These are phyloP conservation scores for Kuraishia piskuri DNA, from an alignment of 805 yeast species.

Conservation along the genomic window DNA sequence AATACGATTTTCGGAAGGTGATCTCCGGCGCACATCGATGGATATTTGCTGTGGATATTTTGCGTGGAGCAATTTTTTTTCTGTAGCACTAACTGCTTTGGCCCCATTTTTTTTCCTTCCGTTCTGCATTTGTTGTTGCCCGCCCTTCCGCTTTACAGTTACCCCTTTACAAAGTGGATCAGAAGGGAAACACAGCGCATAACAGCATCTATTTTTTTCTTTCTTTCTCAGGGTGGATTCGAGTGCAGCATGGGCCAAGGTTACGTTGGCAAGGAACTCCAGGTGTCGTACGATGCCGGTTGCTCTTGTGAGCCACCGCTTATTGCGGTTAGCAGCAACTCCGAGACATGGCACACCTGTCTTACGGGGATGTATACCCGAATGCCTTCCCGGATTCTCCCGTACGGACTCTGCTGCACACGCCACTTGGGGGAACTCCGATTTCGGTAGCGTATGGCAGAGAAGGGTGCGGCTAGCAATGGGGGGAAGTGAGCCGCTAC, in stretches of 20 bases:
- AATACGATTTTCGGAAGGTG: too few species aligned
- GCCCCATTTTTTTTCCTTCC: too few species aligned
- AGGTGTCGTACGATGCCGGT: background rate
- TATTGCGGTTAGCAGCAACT: background rate
- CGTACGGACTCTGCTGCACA: background rate
- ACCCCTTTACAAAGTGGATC: background rate
- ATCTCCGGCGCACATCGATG: too few species aligned
- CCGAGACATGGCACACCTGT: background rate
- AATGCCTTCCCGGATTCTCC: background rate
- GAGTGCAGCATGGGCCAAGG: too few species aligned
- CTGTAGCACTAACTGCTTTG: too few species aligned
- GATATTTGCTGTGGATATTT: too few species aligned
- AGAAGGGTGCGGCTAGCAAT: background rate
- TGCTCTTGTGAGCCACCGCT: background rate
- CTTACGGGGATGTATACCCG: background rate
- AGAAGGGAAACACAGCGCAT: too few species aligned
- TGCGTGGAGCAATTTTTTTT: too few species aligned
- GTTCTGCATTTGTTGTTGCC: too few species aligned
- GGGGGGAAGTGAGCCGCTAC: background rate
- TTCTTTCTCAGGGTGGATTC: too few species aligned
- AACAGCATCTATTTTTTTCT: too few species aligned
- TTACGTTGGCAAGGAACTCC: background rate
- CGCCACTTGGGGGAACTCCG: background rate
- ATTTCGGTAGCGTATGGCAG: background rate
- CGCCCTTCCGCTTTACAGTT: too few species aligned